Conservation (phyloP, 805 yeast species). For the Lachancea nothofagi region DNA sequence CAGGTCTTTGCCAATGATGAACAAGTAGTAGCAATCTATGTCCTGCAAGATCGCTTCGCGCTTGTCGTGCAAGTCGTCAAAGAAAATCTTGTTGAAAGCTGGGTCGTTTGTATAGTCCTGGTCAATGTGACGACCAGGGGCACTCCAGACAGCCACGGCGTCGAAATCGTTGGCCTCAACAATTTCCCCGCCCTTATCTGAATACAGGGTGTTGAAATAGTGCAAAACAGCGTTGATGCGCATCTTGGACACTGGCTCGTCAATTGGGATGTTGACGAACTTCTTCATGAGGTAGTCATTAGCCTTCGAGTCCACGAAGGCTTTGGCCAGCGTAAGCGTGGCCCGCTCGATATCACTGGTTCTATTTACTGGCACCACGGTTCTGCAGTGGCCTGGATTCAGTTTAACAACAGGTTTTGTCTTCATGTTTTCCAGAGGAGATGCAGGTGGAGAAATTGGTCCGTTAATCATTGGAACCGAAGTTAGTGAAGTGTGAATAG, state of each 20-base stretch:
- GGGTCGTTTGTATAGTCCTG: conserved; percentile 26
- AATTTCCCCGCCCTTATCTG: conserved; percentile 32
- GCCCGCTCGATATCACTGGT: conserved; percentile 26
- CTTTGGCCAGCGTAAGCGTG: conserved; percentile 23
- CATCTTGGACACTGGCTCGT: conserved; percentile 19
- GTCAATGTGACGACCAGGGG: conserved; percentile 24
- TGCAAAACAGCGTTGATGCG: conserved; percentile 25
- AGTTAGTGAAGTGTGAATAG: background rate
- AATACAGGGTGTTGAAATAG: conserved; percentile 22
- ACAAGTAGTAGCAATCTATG: conserved; percentile 29
- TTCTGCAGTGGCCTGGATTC: conserved; percentile 11
- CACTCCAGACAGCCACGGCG: conserved; percentile 31
- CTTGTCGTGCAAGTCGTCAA: conserved; percentile 19
- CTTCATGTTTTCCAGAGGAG: conserved; percentile 3
- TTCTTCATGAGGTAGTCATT: conserved; percentile 30
- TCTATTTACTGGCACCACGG: conserved; percentile 17
- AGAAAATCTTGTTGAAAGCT: conserved; percentile 28
- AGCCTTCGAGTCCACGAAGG: conserved; percentile 26
- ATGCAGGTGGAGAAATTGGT: conserved; percentile 10
- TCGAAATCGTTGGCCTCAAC: conserved; percentile 31
- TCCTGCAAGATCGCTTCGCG: conserved; percentile 21
- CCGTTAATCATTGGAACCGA: conserved; percentile 3
- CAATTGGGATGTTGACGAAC: conserved; percentile 24
- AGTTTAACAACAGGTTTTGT: conserved; percentile 3
- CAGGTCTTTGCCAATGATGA: conserved; percentile 32